These are phyloP conservation scores for Venturia aucupariae DNA, from an alignment of 2,329 filamentous ascomycete genomes.

Conservation along the genomic window DNA sequence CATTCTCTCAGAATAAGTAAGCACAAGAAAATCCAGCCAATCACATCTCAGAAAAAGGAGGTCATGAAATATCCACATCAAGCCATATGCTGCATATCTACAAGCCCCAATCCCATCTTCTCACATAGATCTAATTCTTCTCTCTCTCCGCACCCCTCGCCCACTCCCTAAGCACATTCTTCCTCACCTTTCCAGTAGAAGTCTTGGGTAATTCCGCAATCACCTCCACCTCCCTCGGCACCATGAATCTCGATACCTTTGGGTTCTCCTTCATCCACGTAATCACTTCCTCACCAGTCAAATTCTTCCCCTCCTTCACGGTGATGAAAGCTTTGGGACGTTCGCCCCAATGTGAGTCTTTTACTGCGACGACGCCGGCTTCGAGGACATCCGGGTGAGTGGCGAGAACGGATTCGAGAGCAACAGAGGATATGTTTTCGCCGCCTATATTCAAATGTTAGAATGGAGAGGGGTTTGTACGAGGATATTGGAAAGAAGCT, in stretches of 20 bases:
- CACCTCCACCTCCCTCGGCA: slow-evolving; percentile 62
- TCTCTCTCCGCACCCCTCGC: slow-evolving; percentile 41
- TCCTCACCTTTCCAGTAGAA: slow-evolving; percentile 91
- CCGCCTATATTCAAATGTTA: slow-evolving; percentile 51
- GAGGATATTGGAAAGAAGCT: slow-evolving; percentile 22
- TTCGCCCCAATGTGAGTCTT: slow-evolving; percentile 90
- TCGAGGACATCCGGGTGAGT: slow-evolving; percentile 86
- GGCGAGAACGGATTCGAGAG: slow-evolving; percentile 80
- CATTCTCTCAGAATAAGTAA: too few relatives aligned
- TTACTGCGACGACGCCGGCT: slow-evolving; percentile 79
- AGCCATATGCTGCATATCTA: neutral
- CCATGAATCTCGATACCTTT: slow-evolving; percentile 86
- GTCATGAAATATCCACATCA: neutral
- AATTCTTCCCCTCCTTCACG: slow-evolving; percentile 54
- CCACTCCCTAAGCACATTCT: slow-evolving; percentile 87
- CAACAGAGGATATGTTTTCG: slow-evolving; percentile 93
- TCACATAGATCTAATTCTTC: neutral
- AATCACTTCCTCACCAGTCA: slow-evolving; percentile 63
- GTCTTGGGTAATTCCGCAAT: slow-evolving; percentile 91
- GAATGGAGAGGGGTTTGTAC: neutral
- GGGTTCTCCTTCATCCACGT: slow-evolving; percentile 76
- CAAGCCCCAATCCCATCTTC: neutral
- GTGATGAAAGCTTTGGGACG: slow-evolving; percentile 92
- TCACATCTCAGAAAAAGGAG: too few relatives aligned
- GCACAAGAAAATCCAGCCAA: too few relatives aligned